Base-by-base conservation (phyloP, 208 protist genomes). In the Endotrypanum monterogeii region DNA sequence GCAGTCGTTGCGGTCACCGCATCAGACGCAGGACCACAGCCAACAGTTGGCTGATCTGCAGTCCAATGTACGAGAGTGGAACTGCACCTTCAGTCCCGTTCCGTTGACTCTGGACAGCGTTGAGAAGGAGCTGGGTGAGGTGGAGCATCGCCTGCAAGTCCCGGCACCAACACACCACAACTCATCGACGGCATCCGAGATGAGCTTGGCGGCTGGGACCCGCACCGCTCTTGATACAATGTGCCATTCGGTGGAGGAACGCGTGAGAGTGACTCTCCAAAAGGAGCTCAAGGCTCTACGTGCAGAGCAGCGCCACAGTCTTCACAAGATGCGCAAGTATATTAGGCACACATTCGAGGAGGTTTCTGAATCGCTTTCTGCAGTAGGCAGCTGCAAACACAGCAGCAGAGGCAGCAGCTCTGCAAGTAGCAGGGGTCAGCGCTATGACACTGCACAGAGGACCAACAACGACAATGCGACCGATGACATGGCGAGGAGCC, bases 281-380 rank as follows among this genome's bases (percentile, higher is more conserved):
- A 62, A 58, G 8, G 79, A 80, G 70, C 62, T 79, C 35, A 55
- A 66, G 57, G 30, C 37, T 18, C 23, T 84, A 16, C 80, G 68
- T 9, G 60, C 32, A 1, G 72, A 80, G 67, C 75, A 80, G 72
- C 58, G 52, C 0, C 65, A 67, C 9, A 76, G 37, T n/a, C 61
- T 84, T 8, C 54, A 57, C 35, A n/a, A 20, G 14, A 71, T 77
- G 67, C 73, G 73, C 12, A 41, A 44, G 5, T 63, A 83, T 48
- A 28, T 83, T 35, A 61, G 63, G 11, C 52, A 44, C 9, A 48
- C 78, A 11, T 25, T 78, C 12, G 61, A 68, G 3, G 73, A 74
- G 28, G 62, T 78, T 11, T 35, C 37, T 6, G 37, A 60, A 32
- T 32, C 55, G 30, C 37, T 51, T 11, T 63, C 68, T 7, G 23